Base-by-base conservation (phyloP, 495 filamentous ascomycete species). In the Letharia lupina region DNA sequence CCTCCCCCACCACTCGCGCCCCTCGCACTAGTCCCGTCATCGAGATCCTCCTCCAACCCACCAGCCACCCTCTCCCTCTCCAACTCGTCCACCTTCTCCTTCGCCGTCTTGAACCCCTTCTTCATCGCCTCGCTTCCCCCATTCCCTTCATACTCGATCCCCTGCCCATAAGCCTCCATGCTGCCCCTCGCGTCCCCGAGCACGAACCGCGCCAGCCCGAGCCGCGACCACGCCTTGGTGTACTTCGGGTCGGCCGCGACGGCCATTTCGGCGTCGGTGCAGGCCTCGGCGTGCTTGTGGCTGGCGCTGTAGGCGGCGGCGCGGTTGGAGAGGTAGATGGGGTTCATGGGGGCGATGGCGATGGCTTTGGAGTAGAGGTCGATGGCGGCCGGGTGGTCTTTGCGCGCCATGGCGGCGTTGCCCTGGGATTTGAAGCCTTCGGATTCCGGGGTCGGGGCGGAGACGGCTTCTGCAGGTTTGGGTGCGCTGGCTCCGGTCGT, bases 271-370 rank as follows among this genome's bases (percentile, higher is more conserved):
- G 94, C 94, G 77, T 98, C 94, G 58, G 85, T 77, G 65, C 83
- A 85, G 20, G 94, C 94, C 68, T 86, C 83, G 62, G 88, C 85
- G 76, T 96, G 91, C 74, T 96, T 84, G n/a, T 83, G 79, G 35
- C 84, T 84, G 1, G 89, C 92, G 45, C 84, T 88, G 79, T 93
- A 89, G 0, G 94, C 94, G 23, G 94, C 94, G 8, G 94, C 95
- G 60, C 94, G 91, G 83, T 98, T 98, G 68, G 91, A 96, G 39
- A 98, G 89, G 81, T 93, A 98, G 76, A 98, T 93, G 41, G 94
- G 89, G 80, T 98, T 97, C 57, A 83, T 78, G 10, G 95, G 91
- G 70, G 89, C 75, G 45, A 97, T 78, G 48, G 82, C 81, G 42
- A 98, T 82, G 23, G 94, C 94, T 73, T 91, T 78, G 33, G 88